phyloP scores from a whole-genome alignment of 257 asterid genomes.

The Petunia axillaris region DNA sequence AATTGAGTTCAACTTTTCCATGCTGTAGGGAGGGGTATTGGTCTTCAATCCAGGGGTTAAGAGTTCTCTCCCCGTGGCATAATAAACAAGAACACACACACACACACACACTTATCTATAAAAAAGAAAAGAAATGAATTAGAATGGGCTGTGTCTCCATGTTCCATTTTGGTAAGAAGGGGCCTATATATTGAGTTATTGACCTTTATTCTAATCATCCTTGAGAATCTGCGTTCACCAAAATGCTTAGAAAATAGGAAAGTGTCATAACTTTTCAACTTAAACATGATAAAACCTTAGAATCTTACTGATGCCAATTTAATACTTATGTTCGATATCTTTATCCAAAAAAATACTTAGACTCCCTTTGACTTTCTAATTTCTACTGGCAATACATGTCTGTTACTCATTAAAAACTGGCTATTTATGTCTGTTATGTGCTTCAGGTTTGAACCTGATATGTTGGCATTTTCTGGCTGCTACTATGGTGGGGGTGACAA shows the following conservation, averaged over 20 bases:
- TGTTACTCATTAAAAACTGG: too few relatives aligned
- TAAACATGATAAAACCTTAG: neutral
- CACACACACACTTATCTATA: neutral
- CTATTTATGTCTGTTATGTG: slow-evolving; percentile 10
- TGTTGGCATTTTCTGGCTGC: slow-evolving; percentile 63
- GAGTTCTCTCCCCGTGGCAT: neutral
- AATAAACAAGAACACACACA: neutral
- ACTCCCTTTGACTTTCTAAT: neutral
- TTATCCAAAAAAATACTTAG: too few relatives aligned
- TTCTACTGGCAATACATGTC: neutral
- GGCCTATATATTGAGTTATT: neutral
- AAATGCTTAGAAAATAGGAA: slow-evolving; percentile 3
- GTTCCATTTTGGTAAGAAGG: neutral
- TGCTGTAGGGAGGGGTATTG: slow-evolving; percentile 1
- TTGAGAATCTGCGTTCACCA: neutral
- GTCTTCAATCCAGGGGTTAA: neutral
- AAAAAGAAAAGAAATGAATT: neutral
- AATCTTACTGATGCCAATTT: slow-evolving; percentile 6
- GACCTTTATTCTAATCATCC: neutral
- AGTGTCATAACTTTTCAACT: neutral
- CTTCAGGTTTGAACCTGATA: slow-evolving; percentile 59
- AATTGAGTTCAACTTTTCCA: neutral
- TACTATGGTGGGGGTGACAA: slow-evolving; percentile 60
- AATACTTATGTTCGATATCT: neutral
- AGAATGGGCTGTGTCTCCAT: neutral